Evolutionary conservation across 257 asterid species (phyloP).

Genomic region (Plantago major): DNA sequence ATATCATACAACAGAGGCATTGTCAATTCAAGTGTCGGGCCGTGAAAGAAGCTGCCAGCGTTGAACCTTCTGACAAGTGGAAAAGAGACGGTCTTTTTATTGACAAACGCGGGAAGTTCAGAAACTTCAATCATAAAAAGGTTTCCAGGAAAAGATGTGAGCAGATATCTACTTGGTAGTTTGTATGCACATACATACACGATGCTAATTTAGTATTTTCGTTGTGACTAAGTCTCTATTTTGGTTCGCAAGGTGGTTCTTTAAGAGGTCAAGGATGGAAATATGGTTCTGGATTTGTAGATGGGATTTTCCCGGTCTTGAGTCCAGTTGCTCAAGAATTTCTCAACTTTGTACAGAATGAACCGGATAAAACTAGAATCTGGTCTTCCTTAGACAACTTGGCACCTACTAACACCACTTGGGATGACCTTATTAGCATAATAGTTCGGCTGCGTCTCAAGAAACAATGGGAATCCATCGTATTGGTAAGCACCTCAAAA

Average conservation of each 20-base stretch:
- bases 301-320: slow-evolving; percentile 82
- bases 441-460: slow-evolving; percentile 75
- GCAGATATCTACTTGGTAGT: not conserved
- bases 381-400: slow-evolving; percentile 62
- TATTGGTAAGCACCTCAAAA: slow-evolving; percentile 33
- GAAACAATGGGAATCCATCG: slow-evolving; percentile 67
- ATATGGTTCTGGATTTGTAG: slow-evolving; percentile 87
- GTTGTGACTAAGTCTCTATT: slow-evolving; percentile 6
- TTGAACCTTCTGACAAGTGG: slow-evolving; percentile 50
- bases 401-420: slow-evolving; percentile 53
- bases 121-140: slow-evolving; percentile 63
- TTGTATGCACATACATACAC: not conserved
- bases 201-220: not conserved
- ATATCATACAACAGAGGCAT: slow-evolving; percentile 32
- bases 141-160: slow-evolving; percentile 70
- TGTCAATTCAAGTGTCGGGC: slow-evolving; percentile 42
- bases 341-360: slow-evolving; percentile 56
- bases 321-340: slow-evolving; percentile 69
- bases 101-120: slow-evolving; percentile 59
- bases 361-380: slow-evolving; percentile 38
- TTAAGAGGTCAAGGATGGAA: slow-evolving; percentile 92
- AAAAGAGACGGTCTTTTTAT: slow-evolving; percentile 60
- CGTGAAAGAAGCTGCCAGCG: slow-evolving; percentile 24
- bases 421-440: slow-evolving; percentile 81
- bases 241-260: slow-evolving; percentile 60